Evolutionary conservation across 2,329 filamentous ascomycete species (phyloP), one percentile per base, ranked within the genome.

Genomic region (Penicillium sp.): DNA sequence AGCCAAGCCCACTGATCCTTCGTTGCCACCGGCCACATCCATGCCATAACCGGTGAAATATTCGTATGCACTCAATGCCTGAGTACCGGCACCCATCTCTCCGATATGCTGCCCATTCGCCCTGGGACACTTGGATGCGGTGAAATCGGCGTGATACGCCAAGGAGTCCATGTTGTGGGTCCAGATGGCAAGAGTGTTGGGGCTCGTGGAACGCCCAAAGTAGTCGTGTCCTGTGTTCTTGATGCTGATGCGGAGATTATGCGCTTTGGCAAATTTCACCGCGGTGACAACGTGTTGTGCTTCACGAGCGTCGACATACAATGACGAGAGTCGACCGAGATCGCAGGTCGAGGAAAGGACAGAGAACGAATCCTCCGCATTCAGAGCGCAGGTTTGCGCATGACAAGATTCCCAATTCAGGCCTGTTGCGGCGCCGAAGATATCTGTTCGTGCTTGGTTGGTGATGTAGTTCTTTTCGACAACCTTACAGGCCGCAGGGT

Each of bases 221-320:
- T 68, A 68, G 39, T 79, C 76, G 53, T 81, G 77, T 2, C 77
- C 77, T 0, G 77, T 80, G 48, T 79, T 79, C 43, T 74, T 71
- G 44, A 81, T 70, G 19, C 68, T 59, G 2, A 74, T 54, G 3
- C 71, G 64, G 31, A 74, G 56, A 30, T 58, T 43, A 16, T 46
- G 43, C 15, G 13, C 3, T 9, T 17, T 34, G 5, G 38, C 38
- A 33, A 45, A 45, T 7, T 14, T 31, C 8, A 39, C 9, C 3
- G 43, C n/a, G 1, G 32, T 15, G 10, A 25, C 15, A n/a, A 46
- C 33, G 19, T 46, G 39, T 4, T 20, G 19, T 9, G 32, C n/a
- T 2, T 32, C 23, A 13, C 9, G 36, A 11, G 29, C 39, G 23
- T 46, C 36, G 8, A 43, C 36, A 28, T 39, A 35, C 3, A 33